Conservation (phyloP, 768 basidiomycete genomes). For the Amanita fuliginea region DNA sequence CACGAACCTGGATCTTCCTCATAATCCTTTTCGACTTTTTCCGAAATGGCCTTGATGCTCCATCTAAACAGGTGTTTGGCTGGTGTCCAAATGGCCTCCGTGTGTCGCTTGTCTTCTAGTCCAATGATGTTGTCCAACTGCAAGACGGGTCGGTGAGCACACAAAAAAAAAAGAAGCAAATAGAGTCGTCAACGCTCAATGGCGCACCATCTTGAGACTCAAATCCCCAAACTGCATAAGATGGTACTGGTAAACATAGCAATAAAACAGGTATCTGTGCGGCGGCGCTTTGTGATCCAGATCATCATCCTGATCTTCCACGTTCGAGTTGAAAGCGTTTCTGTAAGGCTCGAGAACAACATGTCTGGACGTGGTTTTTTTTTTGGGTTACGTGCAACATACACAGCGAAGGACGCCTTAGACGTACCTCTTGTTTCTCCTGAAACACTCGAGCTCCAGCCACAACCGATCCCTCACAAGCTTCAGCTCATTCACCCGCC, state of each 20-base stretch:
- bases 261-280: constrained; percentile 64
- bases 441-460: constrained; percentile 33
- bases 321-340: constrained; percentile 27
- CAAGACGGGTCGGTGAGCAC: constrained; percentile 12
- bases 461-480: constrained; percentile 25
- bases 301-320: constrained; percentile 9
- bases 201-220: constrained; percentile 29
- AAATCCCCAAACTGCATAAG: constrained; percentile 27
- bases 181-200: background rate
- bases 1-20: constrained; percentile 63
- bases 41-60: constrained; percentile 29
- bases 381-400: too few species aligned
- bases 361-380: constrained; percentile 18
- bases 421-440: constrained; percentile 36
- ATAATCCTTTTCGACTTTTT: constrained; percentile 33
- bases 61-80: constrained; percentile 23
- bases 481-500: constrained; percentile 25
- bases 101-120: constrained; percentile 35
- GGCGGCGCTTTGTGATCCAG: constrained; percentile 32
- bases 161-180: background rate
- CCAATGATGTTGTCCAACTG: constrained; percentile 49
- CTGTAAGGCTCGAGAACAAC: constrained; percentile 54
- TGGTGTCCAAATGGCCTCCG: constrained; percentile 41
- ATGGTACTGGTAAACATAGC: constrained; percentile 62
- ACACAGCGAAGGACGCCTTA: too few species aligned